Base-by-base conservation (phyloP, 306 rosid genomes). In the Dalbergia oliveri region DNA sequence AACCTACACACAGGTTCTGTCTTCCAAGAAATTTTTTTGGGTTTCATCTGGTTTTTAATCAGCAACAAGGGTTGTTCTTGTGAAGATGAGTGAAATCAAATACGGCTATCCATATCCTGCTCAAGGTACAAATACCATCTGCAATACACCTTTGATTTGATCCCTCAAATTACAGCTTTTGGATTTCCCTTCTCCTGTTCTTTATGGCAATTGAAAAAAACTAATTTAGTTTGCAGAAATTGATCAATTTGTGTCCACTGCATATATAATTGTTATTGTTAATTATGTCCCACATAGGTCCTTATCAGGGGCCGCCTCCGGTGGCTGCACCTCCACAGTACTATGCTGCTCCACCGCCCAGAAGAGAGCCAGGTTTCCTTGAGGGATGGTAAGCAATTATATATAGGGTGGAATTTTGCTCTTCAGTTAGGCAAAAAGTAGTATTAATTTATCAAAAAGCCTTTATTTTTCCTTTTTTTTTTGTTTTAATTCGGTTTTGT, bases 271-370 rank as follows among this genome's bases (percentile, higher is more conserved):
- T 65, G 19, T 62, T 43, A 4, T 10, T 69, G 9, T 79, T 49
- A 70, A 64, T 71, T 15, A 23, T 62, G 72, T 60, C 44, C 31
- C n/a, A 11, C 6, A 11, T 76, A 90, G 94, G 88, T 53, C 74
- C 84, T 83, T 90, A 92, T 82, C 91, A 88, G 50, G 87, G 91
- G 21, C 95, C 93, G 0, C 91, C 91, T 16, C 92, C 92, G 5
- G 88, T 86, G 84, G 86, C 88, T 14, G 90, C 93, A 16, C 94
- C 97, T 3, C 95, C 93, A 1, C 94, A 87, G 57, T 90, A 93
- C 66, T 84, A 72, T 62, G 83, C 90, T 31, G 83, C 91, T 65
- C 84, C 88, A 9, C 92, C 90, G 6, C 88, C 85, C 1, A 73
- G 11, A 39, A 79, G 83, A 86, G 50, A 88, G 73, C 82, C 78